A percentile compares a stretch with the other conserved stretches of the same genome.
phyloP scores from a whole-genome alignment of 352 stramenopile species.

The Saprolegnia parasitica region DNA sequence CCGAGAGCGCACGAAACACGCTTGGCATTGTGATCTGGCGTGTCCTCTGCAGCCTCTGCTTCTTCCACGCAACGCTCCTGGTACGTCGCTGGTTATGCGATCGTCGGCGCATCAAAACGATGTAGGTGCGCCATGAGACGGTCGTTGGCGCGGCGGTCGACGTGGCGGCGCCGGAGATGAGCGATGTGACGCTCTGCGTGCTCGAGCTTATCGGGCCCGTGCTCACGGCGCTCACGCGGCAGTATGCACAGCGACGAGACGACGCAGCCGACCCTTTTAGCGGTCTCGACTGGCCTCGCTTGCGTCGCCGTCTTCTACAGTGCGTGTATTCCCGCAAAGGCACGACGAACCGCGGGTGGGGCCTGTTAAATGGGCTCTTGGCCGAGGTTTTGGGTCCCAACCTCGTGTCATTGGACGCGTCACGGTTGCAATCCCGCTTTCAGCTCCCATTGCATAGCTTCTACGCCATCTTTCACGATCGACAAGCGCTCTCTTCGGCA shows the following conservation, averaged over 20 bases:
- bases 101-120: neutral
- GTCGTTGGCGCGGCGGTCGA: conserved; percentile 15
- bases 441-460: conserved; percentile 16
- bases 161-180: conserved; percentile 1
- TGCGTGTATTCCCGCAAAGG: conserved; percentile 10
- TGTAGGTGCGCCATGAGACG: conserved; percentile 20
- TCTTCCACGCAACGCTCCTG: conserved; percentile 20
- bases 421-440: conserved; percentile 1
- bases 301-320: neutral
- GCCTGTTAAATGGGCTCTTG: neutral
- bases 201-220: conserved; percentile 14
- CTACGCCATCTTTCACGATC: conserved; percentile 18
- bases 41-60: conserved; percentile 13
- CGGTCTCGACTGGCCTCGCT: neutral
- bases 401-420: neutral
- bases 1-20: neutral
- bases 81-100: conserved; percentile 7
- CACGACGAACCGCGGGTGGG: neutral
- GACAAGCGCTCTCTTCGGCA: neutral
- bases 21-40: conserved; percentile 22
- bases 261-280: conserved; percentile 6
- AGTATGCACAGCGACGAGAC: neutral
- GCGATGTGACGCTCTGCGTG: conserved; percentile 17
- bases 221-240: neutral
- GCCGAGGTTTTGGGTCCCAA: neutral